Conservation (phyloP, 116 monocot species). For the Papilionanthe hybrid region DNA sequence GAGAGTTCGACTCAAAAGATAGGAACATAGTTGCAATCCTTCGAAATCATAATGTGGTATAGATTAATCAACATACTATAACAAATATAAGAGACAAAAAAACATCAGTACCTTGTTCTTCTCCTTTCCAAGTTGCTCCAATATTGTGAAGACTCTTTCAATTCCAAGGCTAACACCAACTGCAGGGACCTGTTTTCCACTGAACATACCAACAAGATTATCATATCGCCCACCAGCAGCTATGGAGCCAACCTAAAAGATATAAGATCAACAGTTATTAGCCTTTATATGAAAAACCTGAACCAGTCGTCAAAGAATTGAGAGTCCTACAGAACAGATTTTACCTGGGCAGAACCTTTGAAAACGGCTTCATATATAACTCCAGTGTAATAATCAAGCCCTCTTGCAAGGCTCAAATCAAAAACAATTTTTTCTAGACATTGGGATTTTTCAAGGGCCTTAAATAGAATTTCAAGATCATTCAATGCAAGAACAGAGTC, state of each 20-base stretch:
- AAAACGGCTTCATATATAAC: slow-evolving; percentile 96
- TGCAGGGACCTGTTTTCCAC: slow-evolving; percentile 93
- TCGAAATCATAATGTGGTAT: background rate
- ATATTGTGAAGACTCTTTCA: slow-evolving; percentile 89
- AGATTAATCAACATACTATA: background rate
- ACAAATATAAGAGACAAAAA: background rate
- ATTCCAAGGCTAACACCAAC: slow-evolving; percentile 98
- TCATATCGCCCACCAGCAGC: slow-evolving; percentile 99
- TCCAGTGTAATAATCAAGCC: slow-evolving; percentile 98
- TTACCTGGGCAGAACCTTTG: slow-evolving; percentile 87
- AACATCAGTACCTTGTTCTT: slow-evolving; percentile 51
- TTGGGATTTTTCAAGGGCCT: slow-evolving; percentile 66
- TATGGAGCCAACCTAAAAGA: slow-evolving; percentile 89
- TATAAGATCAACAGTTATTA: background rate
- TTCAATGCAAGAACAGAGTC: slow-evolving; percentile 65
- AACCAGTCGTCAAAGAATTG: background rate
- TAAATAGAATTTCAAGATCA: slow-evolving; percentile 79
- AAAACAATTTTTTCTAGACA: slow-evolving; percentile 72
- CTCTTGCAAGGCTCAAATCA: slow-evolving; percentile 98
- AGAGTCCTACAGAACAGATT: background rate
- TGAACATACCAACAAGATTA: slow-evolving; percentile 98
- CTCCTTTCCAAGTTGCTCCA: slow-evolving; percentile 71
- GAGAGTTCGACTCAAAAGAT: background rate
- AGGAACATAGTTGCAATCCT: background rate
- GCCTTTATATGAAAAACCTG: background rate